Evolutionary conservation across 179 eudicot species (phyloP).

Genomic region (Amaranthus tricolor): DNA sequence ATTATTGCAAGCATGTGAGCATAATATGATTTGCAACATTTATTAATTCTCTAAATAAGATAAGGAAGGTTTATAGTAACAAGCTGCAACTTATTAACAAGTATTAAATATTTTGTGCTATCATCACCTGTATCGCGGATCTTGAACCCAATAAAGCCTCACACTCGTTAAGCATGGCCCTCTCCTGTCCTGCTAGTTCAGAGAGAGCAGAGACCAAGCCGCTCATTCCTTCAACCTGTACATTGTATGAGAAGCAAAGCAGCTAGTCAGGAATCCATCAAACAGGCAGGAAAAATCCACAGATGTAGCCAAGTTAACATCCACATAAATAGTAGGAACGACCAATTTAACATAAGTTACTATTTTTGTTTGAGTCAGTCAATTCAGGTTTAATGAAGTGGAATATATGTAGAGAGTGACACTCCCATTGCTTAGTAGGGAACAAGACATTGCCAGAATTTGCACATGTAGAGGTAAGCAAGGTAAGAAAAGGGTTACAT

Average conservation of each 20-base stretch:
- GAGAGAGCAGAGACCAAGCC: slow-evolving; percentile 74
- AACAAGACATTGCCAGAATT: neutral
- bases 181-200: slow-evolving; percentile 64
- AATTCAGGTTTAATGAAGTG: too few relatives aligned
- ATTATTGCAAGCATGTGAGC: neutral
- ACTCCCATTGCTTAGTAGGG: neutral
- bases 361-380: too few relatives aligned
- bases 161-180: slow-evolving; percentile 81
- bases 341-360: too few relatives aligned
- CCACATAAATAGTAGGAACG: neutral
- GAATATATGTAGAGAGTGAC: neutral
- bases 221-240: slow-evolving; percentile 68
- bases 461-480: neutral
- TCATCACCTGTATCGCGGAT: slow-evolving; percentile 72
- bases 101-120: neutral
- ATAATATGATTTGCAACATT: neutral
- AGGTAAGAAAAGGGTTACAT: slow-evolving; percentile 1
- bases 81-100: neutral
- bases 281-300: neutral
- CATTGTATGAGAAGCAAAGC: slow-evolving; percentile 20
- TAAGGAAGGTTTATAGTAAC: neutral
- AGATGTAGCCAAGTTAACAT: neutral
- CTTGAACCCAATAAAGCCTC: slow-evolving; percentile 62
- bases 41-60: neutral
- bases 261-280: slow-evolving; percentile 18